Evolutionary conservation across 176 grass and related monocot genomes (phyloP).

Genomic region (Puccinellia tenuiflora): DNA sequence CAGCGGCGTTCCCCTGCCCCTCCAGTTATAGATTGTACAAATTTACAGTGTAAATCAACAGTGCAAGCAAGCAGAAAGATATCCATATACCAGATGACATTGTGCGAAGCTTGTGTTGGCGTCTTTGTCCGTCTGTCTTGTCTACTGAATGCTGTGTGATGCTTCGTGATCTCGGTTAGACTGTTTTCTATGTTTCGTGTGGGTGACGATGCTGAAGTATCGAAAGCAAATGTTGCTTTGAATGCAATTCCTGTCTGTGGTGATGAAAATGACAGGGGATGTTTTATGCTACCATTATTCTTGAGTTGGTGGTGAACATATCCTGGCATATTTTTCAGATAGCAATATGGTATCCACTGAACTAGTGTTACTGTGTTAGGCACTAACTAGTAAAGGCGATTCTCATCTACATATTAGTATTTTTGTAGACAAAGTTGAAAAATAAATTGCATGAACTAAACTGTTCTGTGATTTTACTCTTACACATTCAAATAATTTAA

Average conservation of each 20-base stretch:
- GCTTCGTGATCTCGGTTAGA: background rate
- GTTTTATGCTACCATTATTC: background rate
- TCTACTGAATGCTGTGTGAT: background rate
- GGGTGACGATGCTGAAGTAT: background rate
- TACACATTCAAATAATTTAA: too few relatives aligned
- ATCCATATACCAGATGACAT: conserved; percentile 17
- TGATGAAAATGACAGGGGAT: background rate
- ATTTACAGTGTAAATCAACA: conserved; percentile 57
- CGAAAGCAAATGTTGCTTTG: background rate
- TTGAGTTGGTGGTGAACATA: background rate
- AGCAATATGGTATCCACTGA: too few relatives aligned
- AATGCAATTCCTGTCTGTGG: background rate
- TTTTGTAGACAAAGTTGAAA: too few relatives aligned
- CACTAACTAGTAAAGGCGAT: too few relatives aligned
- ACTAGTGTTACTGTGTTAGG: too few relatives aligned
- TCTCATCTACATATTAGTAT: too few relatives aligned
- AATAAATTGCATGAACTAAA: too few relatives aligned
- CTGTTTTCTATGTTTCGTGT: background rate
- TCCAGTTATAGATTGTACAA: conserved; percentile 37
- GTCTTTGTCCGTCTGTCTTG: background rate
- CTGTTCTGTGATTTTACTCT: too few relatives aligned
- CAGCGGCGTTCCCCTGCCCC: conserved; percentile 1
- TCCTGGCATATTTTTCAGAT: background rate
- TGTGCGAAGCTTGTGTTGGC: background rate
- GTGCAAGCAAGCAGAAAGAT: conserved; percentile 33